A percentile compares a stretch with the other conserved stretches of the same genome.
Evolutionary conservation across 75 land plant genomes (phyloP).

Genomic region (Larix kaempferi): DNA sequence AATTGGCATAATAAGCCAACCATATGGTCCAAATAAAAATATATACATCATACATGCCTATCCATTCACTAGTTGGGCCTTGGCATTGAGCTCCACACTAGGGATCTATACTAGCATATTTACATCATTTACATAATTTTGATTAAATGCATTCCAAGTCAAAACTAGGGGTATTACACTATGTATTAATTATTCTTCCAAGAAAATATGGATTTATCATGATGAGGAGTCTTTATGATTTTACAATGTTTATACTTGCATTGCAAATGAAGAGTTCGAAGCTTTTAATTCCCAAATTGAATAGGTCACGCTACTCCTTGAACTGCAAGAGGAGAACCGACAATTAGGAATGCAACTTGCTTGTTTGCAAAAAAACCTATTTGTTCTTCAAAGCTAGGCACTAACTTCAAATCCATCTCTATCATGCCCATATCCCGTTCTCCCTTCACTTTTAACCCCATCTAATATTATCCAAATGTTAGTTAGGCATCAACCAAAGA

Average conservation of each 20-base stretch:
- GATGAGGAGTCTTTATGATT: neutral
- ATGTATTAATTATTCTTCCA: neutral
- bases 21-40: too few relatives aligned
- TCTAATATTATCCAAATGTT: conserved; percentile 3
- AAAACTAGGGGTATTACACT: too few relatives aligned
- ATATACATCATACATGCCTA: too few relatives aligned
- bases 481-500: conserved; percentile 13
- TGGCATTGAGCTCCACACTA: too few relatives aligned
- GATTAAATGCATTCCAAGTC: too few relatives aligned
- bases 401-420: neutral
- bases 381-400: neutral
- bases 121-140: too few relatives aligned
- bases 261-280: conserved; percentile 11
- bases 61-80: too few relatives aligned
- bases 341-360: conserved; percentile 19
- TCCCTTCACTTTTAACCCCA: neutral
- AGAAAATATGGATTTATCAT: neutral
- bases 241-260: conserved; percentile 2
- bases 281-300: conserved; percentile 10
- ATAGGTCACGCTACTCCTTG: conserved; percentile 2
- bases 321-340: conserved; percentile 25
- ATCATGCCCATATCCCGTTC: neutral
- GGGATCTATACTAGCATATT: too few relatives aligned
- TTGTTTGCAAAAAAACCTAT: conserved; percentile 14
- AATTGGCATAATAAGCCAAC: too few relatives aligned